phyloP scores from a whole-genome alignment of 106 monocot species.

The Allium sativum region DNA sequence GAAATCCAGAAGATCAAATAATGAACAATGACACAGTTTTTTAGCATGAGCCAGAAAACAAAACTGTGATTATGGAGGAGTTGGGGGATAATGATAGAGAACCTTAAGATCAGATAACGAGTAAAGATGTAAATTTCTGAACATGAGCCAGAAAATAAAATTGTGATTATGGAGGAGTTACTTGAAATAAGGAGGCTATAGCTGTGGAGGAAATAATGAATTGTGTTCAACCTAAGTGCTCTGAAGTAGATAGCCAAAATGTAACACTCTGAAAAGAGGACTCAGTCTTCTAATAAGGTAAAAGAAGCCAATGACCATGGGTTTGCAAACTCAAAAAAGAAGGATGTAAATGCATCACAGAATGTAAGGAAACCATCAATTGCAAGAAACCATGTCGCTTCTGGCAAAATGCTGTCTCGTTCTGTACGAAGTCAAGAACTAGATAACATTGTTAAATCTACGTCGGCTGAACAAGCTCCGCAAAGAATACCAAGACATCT shows the following conservation, averaged over 20 bases:
- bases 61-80: constrained; percentile 9
- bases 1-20: constrained; percentile 3
- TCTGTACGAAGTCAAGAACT: constrained; percentile 14
- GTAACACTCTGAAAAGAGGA: constrained; percentile 19
- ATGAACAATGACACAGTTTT: constrained; percentile 3
- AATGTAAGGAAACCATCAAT: constrained; percentile 12
- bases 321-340: constrained; percentile 19
- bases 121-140: constrained; percentile 14
- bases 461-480: constrained; percentile 14
- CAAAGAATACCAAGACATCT: constrained; percentile 6
- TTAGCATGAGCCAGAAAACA: constrained; percentile 17
- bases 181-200: constrained; percentile 7
- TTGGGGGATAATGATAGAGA: constrained; percentile 2
- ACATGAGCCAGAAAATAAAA: constrained; percentile 15
- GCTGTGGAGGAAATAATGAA: constrained; percentile 1
- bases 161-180: constrained; percentile 8
- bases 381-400: constrained; percentile 13
- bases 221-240: constrained; percentile 8
- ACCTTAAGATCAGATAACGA: constrained; percentile 10
- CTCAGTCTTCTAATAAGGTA: constrained; percentile 28
- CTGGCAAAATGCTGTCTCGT: constrained; percentile 13
- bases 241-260: constrained; percentile 12
- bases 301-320: constrained; percentile 27
- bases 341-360: constrained; percentile 18
- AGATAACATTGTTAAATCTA: constrained; percentile 7